Conservation (phyloP, 176 grass and related monocot species). For the Zizania latifolia region DNA sequence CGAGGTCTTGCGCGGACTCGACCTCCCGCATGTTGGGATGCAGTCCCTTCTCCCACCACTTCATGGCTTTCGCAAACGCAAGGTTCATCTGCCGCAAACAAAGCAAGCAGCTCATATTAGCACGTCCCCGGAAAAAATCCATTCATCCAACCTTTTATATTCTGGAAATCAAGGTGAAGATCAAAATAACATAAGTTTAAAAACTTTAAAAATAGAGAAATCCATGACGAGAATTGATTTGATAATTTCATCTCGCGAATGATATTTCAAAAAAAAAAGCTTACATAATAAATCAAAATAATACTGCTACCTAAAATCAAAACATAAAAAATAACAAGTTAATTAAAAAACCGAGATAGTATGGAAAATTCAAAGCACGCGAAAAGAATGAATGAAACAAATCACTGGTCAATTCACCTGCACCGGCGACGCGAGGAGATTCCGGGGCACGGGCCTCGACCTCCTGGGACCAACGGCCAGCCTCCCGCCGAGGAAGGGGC, state of each 20-base stretch:
- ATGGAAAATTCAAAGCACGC: neutral
- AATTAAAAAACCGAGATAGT: neutral
- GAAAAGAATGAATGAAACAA: neutral
- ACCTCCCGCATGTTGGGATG: constrained; percentile 88
- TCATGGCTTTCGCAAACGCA: constrained; percentile 48
- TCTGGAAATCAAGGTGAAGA: too few relatives aligned
- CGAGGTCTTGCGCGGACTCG: constrained; percentile 75
- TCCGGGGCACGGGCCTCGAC: constrained; percentile 22
- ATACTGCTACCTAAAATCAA: neutral
- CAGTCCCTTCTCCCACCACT: constrained; percentile 84
- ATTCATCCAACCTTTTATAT: too few relatives aligned
- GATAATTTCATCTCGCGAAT: neutral
- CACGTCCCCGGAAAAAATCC: neutral
- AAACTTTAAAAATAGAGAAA: too few relatives aligned
- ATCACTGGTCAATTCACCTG: constrained; percentile 38
- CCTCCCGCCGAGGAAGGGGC: constrained; percentile 44
- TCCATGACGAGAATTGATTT: too few relatives aligned
- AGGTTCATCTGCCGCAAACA: constrained; percentile 51
- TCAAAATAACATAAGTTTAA: neutral
- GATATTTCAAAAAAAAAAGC: too few relatives aligned
- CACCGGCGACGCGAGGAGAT: constrained; percentile 34
- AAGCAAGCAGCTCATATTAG: constrained; percentile 7
- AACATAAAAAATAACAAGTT: neutral
- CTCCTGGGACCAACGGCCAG: constrained; percentile 41
- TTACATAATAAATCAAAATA: too few relatives aligned